Evolutionary conservation across 2,329 filamentous ascomycete species (phyloP).

Genomic region (Boeremia exigua): DNA sequence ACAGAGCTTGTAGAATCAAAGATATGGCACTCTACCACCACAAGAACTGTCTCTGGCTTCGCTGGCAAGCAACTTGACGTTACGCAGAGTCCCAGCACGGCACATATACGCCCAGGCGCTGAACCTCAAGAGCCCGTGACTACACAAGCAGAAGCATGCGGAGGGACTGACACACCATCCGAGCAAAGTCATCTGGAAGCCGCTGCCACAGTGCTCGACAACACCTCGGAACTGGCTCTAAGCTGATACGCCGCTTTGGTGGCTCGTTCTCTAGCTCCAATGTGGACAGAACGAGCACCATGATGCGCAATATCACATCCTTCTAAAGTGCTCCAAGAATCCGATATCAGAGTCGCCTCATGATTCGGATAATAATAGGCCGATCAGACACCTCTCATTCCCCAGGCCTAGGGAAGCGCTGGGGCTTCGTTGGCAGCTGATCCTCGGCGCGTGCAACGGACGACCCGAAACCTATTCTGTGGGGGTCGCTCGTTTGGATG

Average conservation of each 20-base stretch:
- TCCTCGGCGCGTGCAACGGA: constrained; percentile 43
- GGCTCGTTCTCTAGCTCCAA: constrained; percentile 30
- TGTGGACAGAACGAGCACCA: constrained; percentile 36
- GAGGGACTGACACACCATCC: constrained; percentile 18
- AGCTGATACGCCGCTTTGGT: constrained; percentile 33
- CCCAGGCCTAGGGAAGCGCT: constrained; percentile 38
- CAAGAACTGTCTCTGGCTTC: not conserved
- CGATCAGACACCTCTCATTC: constrained; percentile 12
- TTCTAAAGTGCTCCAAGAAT: constrained; percentile 12
- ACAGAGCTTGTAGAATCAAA: not conserved
- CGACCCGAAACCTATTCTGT: constrained; percentile 35
- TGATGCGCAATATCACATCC: constrained; percentile 29
- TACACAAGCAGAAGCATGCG: constrained; percentile 30
- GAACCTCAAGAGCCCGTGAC: constrained; percentile 31
- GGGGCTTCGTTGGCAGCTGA: constrained; percentile 39
- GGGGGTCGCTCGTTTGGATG: constrained; percentile 10
- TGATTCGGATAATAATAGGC: constrained; percentile 26
- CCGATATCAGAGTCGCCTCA: constrained; percentile 13
- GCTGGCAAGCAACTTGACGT: not conserved
- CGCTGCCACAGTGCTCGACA: constrained; percentile 33
- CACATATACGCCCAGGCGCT: constrained; percentile 40
- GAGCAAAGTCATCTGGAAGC: constrained; percentile 25
- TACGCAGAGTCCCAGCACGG: constrained; percentile 35
- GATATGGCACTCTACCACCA: not conserved
- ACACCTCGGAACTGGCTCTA: constrained; percentile 31